A percentile compares a stretch with the other conserved stretches of the same genome.
phyloP scores from a whole-genome alignment of 225 moss, liverwort and hornwort genomes.

The Physcomitrellopsis africana region DNA sequence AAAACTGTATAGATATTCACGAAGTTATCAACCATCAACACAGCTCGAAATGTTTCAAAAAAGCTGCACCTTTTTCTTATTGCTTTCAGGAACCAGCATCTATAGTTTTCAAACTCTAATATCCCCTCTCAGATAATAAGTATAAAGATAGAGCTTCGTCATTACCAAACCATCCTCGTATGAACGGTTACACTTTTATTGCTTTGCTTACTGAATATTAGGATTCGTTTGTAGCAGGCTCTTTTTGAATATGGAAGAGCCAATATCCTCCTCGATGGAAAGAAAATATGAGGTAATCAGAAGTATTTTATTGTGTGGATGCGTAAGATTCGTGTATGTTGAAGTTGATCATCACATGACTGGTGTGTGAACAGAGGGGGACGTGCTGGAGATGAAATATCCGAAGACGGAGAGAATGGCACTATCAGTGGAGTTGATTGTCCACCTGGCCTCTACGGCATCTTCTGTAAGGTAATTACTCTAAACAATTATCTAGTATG shows the following conservation, averaged over 20 bases:
- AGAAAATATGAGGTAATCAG: neutral
- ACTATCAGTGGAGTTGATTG: conserved; percentile 84
- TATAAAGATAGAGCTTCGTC: too few relatives aligned
- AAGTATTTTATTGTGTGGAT: conserved; percentile 1
- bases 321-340: neutral
- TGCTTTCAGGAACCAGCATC: too few relatives aligned
- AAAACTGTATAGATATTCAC: too few relatives aligned
- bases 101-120: too few relatives aligned
- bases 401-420: conserved; percentile 70
- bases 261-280: neutral
- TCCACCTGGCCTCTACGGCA: conserved; percentile 89
- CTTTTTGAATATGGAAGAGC: neutral
- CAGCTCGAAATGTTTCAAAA: too few relatives aligned
- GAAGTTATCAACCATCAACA: too few relatives aligned
- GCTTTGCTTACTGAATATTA: conserved; percentile 7
- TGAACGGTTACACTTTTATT: neutral
- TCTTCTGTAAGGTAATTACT: conserved; percentile 85
- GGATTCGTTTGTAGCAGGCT: neutral
- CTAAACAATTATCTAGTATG: neutral
- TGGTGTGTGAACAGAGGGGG: conserved; percentile 74
- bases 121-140: too few relatives aligned
- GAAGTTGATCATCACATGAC: conserved; percentile 22
- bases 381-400: conserved; percentile 61
- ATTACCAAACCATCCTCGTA: too few relatives aligned
- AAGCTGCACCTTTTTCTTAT: too few relatives aligned